Conservation (phyloP, 129 eudicot species). For the Helianthus tuberosus region DNA sequence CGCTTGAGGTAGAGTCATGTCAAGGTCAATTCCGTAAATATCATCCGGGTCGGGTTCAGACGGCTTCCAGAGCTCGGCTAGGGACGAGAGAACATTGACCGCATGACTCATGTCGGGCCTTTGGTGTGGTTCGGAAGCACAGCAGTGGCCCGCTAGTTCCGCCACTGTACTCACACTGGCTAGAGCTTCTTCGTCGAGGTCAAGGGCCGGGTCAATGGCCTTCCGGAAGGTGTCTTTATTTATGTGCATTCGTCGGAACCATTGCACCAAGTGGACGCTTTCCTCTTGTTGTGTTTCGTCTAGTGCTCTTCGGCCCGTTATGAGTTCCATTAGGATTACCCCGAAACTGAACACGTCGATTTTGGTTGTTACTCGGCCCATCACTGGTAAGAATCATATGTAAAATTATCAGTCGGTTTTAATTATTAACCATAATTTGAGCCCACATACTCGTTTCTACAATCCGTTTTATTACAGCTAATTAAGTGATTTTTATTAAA, state of each 20-base stretch:
- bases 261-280: slow-evolving; percentile 80
- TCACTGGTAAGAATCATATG: slow-evolving; percentile 54
- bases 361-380: slow-evolving; percentile 87
- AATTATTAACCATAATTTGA: background rate
- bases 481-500: no score
- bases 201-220: slow-evolving; percentile 69
- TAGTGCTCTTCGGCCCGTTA: slow-evolving; percentile 83
- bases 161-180: slow-evolving; percentile 74
- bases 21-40: slow-evolving; percentile 65
- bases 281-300: slow-evolving; percentile 81
- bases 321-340: slow-evolving; percentile 85
- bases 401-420: slow-evolving; percentile 4
- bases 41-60: slow-evolving; percentile 72
- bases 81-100: slow-evolving; percentile 80
- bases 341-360: slow-evolving; percentile 93
- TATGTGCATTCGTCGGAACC: slow-evolving; percentile 86
- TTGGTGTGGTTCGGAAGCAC: slow-evolving; percentile 82
- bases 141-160: slow-evolving; percentile 89
- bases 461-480: slow-evolving; percentile 51
- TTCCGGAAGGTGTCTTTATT: slow-evolving; percentile 73
- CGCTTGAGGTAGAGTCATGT: slow-evolving; percentile 87
- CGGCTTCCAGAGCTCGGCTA: slow-evolving; percentile 90
- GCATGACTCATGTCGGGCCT: slow-evolving; percentile 96
- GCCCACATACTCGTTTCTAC: no score
- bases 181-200: slow-evolving; percentile 68